Conservation (phyloP, 257 asterid genomes). For the Nemophila menziesii region DNA sequence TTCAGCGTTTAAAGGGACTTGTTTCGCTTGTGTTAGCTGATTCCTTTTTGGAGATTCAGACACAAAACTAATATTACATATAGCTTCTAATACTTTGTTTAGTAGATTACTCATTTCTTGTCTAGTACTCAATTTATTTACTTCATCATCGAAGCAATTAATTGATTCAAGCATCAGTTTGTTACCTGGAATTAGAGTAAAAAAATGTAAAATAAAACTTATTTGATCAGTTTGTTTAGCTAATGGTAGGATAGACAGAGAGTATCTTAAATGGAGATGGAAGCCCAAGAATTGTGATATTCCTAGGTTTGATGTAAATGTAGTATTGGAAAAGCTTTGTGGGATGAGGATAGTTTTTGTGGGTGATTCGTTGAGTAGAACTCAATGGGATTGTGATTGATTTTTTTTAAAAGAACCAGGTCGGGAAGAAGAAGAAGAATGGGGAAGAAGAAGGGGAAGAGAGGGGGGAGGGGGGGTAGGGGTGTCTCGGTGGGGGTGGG, state of each 20-base stretch:
- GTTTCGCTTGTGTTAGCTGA: constrained; percentile 41
- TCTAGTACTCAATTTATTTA: constrained; percentile 15
- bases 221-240: constrained; percentile 38
- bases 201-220: constrained; percentile 1
- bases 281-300: constrained; percentile 57
- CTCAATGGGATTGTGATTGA: too few species aligned
- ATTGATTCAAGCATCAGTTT: constrained; percentile 23
- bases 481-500: too few species aligned
- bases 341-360: constrained; percentile 83
- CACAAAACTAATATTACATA: constrained; percentile 29
- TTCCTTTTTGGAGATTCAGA: constrained; percentile 35
- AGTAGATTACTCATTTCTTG: constrained; percentile 22
- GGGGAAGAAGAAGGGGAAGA: too few species aligned
- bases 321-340: constrained; percentile 48
- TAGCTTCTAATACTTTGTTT: constrained; percentile 41
- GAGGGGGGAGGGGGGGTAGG: too few species aligned
- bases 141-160: constrained; percentile 22
- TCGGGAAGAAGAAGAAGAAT: too few species aligned
- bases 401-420: too few species aligned
- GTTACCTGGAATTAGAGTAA: constrained; percentile 26
- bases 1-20: constrained; percentile 56
- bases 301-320: constrained; percentile 44
- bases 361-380: constrained; percentile 85
- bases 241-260: constrained; percentile 68
- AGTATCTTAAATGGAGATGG: constrained; percentile 83